Evolutionary conservation across 2,329 filamentous ascomycete species (phyloP), one percentile per base, ranked within the genome.

Genomic region (Alternaria sp.): DNA sequence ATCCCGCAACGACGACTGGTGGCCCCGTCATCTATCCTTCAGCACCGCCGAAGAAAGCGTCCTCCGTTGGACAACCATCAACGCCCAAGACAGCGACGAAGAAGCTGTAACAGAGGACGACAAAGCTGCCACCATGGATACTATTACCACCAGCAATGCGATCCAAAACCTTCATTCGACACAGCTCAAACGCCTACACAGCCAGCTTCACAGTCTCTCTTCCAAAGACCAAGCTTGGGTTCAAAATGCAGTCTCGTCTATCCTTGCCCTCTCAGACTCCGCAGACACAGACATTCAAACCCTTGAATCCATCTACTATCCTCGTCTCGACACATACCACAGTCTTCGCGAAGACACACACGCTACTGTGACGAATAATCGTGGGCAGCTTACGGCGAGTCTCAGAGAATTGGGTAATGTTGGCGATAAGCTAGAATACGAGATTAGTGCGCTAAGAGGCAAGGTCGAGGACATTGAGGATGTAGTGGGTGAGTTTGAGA

Each of bases 401-500:
- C 83, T 93, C 62, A 90, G 90, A 75, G 91, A 95, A 64, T 84
- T 97, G 14, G 93, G 96, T 75, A 86, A 90, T 22, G 82, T 96
- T 39, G 88, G 90, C 3, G 92, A 93, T 20, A 94, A 94, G 78
- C 83, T 98, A 56, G 94, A 98, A 72, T 98, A 98, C 78, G 94
- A 97, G 81, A 89, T 97, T 62, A 87, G 90, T 61, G 88, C 89
- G 16, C 82, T 98, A n/a, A 84, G 88, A 49, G 88, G 89, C 48
- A 93, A 93, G 70, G 90, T 97, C 9, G 86, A 91, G 69, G 94
- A 98, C 73, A 91, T 97, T 8, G 93, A 97, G 73, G 91, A 93
- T 62, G 91, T 91, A 1, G 88, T 96, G 0, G 81, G 81, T 11
- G 90, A 93, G 62, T 96, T 96, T 76, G 91, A 94, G 77, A 84